Evolutionary conservation across 1,284 basidiomycete species (phyloP).

Genomic region (Coniferiporia weirii): DNA sequence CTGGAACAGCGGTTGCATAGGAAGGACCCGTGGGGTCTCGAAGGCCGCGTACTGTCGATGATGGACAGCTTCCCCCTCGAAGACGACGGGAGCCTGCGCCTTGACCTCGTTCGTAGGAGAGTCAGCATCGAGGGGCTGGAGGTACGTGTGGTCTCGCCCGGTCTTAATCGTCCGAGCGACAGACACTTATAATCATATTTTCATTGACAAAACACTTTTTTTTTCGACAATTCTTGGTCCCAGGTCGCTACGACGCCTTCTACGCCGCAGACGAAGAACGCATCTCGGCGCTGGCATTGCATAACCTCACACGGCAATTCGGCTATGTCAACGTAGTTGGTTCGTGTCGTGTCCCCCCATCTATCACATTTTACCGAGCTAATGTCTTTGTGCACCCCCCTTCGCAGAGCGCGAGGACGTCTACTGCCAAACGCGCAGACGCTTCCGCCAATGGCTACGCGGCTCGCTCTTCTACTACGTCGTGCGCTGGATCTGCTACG

Average conservation of each 20-base stretch:
- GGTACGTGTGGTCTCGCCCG: too few relatives aligned
- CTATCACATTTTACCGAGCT: not conserved
- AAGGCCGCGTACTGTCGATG: not conserved
- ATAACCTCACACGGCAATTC: not conserved
- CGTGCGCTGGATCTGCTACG: not conserved
- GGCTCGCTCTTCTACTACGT: not conserved
- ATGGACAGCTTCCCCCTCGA: slow-evolving; percentile 9
- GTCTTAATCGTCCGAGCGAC: too few relatives aligned
- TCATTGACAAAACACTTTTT: not conserved
- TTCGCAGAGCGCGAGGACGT: slow-evolving; percentile 8
- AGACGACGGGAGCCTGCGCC: slow-evolving; percentile 6
- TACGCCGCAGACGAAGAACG: not conserved
- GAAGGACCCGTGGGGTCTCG: not conserved
- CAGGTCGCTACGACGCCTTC: slow-evolving; percentile 2
- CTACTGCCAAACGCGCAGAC: slow-evolving; percentile 2
- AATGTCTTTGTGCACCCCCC: not conserved
- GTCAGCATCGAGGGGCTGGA: slow-evolving; percentile 15
- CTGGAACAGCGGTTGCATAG: not conserved
- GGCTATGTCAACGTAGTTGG: slow-evolving; percentile 7
- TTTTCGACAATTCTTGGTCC: slow-evolving; percentile 2
- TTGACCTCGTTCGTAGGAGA: slow-evolving; percentile 5
- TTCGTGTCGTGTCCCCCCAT: not conserved
- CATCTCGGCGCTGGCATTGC: slow-evolving; percentile 2
- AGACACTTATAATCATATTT: not conserved
- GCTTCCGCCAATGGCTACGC: slow-evolving; percentile 14